These are phyloP conservation scores for Penicillium cinerascens DNA, from an alignment of 495 filamentous ascomycete genomes.

Conservation along the genomic window DNA sequence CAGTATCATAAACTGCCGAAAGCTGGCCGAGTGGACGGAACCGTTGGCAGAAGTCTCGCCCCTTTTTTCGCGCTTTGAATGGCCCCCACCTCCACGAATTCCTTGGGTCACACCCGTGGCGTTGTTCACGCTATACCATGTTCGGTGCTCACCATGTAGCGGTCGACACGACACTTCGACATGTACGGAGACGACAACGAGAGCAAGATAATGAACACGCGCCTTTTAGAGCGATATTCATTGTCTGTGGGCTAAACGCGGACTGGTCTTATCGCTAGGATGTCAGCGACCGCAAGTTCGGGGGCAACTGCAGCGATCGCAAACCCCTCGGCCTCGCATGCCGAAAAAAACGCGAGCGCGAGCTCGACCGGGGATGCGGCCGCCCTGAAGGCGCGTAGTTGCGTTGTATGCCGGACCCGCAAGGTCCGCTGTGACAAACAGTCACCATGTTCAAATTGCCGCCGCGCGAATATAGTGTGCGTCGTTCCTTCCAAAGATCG, in stretches of 20 bases:
- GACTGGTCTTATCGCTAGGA: background rate
- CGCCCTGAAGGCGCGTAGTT: conserved; percentile 47
- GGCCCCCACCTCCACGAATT: background rate
- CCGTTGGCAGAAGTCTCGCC: background rate
- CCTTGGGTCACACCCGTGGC: background rate
- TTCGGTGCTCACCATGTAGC: background rate
- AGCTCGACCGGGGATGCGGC: background rate
- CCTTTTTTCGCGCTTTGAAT: conserved; percentile 4
- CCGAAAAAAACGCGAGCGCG: conserved; percentile 35
- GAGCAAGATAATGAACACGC: background rate
- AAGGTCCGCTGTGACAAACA: conserved; percentile 71
- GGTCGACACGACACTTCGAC: background rate
- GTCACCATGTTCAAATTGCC: conserved; percentile 64
- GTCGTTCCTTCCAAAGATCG: conserved; percentile 46
- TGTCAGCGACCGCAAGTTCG: background rate
- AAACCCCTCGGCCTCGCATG: conserved; percentile 18
- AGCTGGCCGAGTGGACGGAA: background rate
- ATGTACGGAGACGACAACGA: conserved; percentile 1
- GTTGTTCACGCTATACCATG: background rate
- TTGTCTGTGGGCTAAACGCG: background rate
- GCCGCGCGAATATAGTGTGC: conserved; percentile 57
- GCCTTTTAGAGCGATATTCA: background rate
- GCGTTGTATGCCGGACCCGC: conserved; percentile 52
- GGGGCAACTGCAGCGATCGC: background rate
- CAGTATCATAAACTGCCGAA: background rate